These are phyloP conservation scores for Cubamyces sp. DNA, from an alignment of 768 basidiomycete species.

Conservation along the genomic window DNA sequence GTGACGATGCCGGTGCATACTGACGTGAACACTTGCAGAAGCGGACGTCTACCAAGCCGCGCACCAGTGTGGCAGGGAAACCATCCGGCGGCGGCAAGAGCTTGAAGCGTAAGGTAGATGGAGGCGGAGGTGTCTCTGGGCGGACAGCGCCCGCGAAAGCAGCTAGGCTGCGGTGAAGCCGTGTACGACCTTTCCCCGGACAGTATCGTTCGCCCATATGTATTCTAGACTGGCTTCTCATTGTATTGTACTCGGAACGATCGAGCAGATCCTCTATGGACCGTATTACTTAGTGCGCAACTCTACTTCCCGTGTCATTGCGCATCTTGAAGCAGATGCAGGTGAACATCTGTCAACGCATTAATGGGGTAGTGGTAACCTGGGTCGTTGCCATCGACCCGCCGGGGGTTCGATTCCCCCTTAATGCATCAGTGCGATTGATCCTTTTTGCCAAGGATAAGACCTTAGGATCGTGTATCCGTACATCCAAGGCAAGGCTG, in stretches of 20 bases:
- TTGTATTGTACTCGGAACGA: no score
- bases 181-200: neutral
- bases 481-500: no score
- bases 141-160: conserved; percentile 18
- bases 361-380: conserved; percentile 43
- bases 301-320: no score
- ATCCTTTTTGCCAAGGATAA: neutral
- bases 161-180: conserved; percentile 15
- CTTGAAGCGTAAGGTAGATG: conserved; percentile 29
- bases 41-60: neutral
- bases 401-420: conserved; percentile 89
- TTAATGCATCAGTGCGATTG: conserved; percentile 59
- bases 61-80: neutral
- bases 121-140: neutral
- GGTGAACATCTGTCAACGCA: conserved; percentile 12
- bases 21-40: conserved; percentile 1
- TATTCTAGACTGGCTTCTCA: no score
- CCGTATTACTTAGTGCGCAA: no score
- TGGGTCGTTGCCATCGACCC: conserved; percentile 59
- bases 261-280: no score
- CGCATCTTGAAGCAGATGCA: no score
- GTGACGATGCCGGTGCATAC: neutral
- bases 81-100: conserved; percentile 14
- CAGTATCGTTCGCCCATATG: no score
- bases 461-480: no score